Evolutionary conservation across 352 stramenopile genomes (phyloP), one percentile per base, ranked within the genome.

Genomic region (Phytopythium litorale): DNA sequence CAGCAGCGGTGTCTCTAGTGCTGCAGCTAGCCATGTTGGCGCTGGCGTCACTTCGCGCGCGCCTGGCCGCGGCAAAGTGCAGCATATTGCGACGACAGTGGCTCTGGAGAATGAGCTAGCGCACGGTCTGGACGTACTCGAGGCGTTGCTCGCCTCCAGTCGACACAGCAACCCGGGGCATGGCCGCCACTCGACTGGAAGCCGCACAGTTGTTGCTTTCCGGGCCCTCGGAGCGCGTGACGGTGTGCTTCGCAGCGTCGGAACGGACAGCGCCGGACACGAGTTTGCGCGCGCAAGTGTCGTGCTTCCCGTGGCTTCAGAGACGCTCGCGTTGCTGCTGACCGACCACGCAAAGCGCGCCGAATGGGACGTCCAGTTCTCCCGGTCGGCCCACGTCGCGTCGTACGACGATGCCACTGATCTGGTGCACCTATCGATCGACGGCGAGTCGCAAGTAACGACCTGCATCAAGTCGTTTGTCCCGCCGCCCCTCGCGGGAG

Each of bases 291-390:
- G 85, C 4, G 85, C 78, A 4, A 89, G 85, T 42, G 68, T 80
- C n/a, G 74, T 90, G 33, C 55, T 94, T 0, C 79, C 79, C 0
- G 81, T 92, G 4, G 73, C 79, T 9, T 86, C 82, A 0, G 82
- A 89, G 61, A 77, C 91, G n/a, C 79, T 70, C 2, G 73, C 79
- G 18, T 78, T 76, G 46, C 72, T 90, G 48, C 69, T 94, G 30
- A 66, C 76, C 3, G 85, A 94, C 55, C 79, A 92, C 56, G 67
- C 67, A 7, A 84, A 84, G 63, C 82, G 85, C 16, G 70, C 76
- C n/a, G 82, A 92, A 18, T 94, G 85, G 85, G 85, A 94, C 55
- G 51, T 87, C 9, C 81, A 92, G 43, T 94, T 94, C 53, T 83
- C 82, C 0, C 57, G 63, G 5, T 88, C 82, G 9, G 64, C 62